Conservation (phyloP, 441 rosid genomes). For the Erysimum cheiri region DNA sequence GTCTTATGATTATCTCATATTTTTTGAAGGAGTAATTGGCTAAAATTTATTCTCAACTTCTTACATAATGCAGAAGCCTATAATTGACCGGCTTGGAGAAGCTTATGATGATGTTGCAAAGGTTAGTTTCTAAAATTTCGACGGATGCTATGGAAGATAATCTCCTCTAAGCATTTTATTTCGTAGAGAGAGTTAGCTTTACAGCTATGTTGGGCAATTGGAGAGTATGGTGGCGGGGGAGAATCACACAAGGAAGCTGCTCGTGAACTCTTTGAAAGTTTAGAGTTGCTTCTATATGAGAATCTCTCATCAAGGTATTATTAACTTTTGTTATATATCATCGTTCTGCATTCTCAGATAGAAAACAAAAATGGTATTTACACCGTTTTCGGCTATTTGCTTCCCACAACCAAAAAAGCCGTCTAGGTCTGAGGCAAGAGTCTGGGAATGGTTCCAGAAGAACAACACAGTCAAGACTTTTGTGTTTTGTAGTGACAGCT, state of each 20-base stretch:
- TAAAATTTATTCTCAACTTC: conserved; percentile 7
- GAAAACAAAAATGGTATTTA: conserved; percentile 22
- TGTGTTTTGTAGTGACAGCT: conserved; percentile 94
- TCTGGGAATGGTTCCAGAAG: conserved; percentile 57
- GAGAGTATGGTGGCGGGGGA: conserved; percentile 97
- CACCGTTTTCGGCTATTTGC: conserved; percentile 27
- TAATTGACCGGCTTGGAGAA: conserved; percentile 93
- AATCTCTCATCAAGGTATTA: conserved; percentile 84
- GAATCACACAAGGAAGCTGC: conserved; percentile 89
- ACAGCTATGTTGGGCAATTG: conserved; percentile 97
- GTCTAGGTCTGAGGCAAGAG: conserved; percentile 77
- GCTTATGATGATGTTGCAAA: conserved; percentile 92
- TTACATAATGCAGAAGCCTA: conserved; percentile 75
- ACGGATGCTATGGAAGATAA: background rate
- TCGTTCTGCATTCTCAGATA: conserved; percentile 17
- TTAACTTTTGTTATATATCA: conserved; percentile 10
- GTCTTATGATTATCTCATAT: background rate
- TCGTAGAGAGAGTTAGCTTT: conserved; percentile 85
- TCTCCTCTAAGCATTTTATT: conserved; percentile 32
- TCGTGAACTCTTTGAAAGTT: conserved; percentile 94
- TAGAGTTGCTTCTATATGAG: conserved; percentile 92
- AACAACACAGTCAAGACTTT: conserved; percentile 84
- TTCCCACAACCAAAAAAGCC: conserved; percentile 53
- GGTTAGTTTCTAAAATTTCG: conserved; percentile 52
- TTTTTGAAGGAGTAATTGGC: conserved; percentile 11